These are phyloP conservation scores for Citrus trifoliata DNA, from an alignment of 345 rosid species.

Conservation along the genomic window DNA sequence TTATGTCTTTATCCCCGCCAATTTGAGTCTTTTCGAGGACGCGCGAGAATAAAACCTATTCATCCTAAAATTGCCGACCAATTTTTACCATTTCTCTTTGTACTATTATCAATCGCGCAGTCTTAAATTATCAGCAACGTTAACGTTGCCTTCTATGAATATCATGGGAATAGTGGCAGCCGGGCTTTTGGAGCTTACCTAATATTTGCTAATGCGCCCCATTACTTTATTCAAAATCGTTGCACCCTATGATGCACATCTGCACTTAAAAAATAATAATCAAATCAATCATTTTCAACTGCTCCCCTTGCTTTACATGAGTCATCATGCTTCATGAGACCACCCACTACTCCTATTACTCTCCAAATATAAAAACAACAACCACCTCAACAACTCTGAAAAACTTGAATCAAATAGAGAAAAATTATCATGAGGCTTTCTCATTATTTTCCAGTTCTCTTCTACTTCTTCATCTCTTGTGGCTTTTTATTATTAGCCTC, in stretches of 20 bases:
- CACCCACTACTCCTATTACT: not conserved
- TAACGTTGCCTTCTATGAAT: not conserved
- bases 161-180: not conserved
- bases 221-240: not conserved
- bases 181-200: not conserved
- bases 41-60: not conserved
- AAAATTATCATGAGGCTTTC: not conserved
- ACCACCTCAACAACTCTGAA: not conserved
- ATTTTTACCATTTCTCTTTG: not conserved
- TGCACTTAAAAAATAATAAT: not conserved
- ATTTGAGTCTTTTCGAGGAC: not conserved
- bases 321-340: not conserved
- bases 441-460: not conserved
- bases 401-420: not conserved
- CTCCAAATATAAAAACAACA: not conserved
- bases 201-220: not conserved
- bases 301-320: not conserved
- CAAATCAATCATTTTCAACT: conserved; percentile 5
- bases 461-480: conserved; percentile 4
- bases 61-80: not conserved
- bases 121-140: not conserved
- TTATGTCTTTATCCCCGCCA: not conserved
- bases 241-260: not conserved
- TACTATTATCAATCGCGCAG: not conserved
- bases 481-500: not conserved